These are phyloP conservation scores for Puya raimondii DNA, from an alignment of 176 grass and related monocot genomes.

Conservation along the genomic window DNA sequence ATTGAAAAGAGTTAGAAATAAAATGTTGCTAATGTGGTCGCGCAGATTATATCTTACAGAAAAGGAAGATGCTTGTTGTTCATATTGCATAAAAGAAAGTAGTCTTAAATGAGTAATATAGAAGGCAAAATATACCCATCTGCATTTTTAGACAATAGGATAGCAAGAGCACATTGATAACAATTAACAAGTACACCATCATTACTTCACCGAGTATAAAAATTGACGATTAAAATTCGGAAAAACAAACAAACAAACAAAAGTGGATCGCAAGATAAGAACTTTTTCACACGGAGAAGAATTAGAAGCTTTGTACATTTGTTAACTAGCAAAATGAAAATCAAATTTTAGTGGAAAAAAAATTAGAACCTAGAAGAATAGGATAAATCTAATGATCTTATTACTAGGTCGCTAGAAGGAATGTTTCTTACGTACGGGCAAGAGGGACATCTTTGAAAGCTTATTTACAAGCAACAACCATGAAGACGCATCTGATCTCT, in stretches of 20 bases:
- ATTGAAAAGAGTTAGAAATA: not conserved
- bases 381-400: not conserved
- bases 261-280: too few species aligned
- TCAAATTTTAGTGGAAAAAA: not conserved
- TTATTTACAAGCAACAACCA: conserved; percentile 88
- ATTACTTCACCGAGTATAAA: too few species aligned
- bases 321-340: not conserved
- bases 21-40: not conserved
- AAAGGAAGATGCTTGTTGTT: not conserved
- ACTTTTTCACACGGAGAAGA: too few species aligned
- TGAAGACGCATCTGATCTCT: conserved; percentile 58
- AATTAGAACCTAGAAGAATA: not conserved
- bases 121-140: too few species aligned
- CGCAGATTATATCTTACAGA: not conserved
- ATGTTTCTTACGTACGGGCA: conserved; percentile 59
- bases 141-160: too few species aligned
- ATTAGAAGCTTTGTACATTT: too few species aligned
- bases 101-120: too few species aligned
- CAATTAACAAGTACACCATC: too few species aligned
- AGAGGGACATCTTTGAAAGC: conserved; percentile 76
- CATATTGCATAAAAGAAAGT: conserved; percentile 1
- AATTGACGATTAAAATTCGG: too few species aligned
- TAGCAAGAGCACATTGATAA: too few species aligned
- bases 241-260: too few species aligned
- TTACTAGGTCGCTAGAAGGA: conserved; percentile 1